These are phyloP conservation scores for Lobosporangium transversale DNA, from an alignment of 192 early-diverging fungal genomes.

Conservation along the genomic window DNA sequence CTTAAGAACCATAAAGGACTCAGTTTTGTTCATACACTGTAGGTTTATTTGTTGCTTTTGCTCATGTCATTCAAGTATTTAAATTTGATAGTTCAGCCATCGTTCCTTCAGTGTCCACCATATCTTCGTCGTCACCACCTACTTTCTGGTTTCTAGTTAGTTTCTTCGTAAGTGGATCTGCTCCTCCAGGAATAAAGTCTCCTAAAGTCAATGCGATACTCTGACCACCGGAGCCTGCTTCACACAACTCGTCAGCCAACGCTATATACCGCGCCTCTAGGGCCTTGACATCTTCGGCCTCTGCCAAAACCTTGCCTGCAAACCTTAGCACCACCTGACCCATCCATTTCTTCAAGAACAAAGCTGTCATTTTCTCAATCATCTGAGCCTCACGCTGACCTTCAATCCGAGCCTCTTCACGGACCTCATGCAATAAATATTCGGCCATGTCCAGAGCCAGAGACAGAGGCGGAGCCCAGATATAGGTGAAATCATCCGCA, in stretches of 20 bases:
- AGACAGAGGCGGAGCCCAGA: conserved; percentile 32
- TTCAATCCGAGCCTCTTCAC: conserved; percentile 35
- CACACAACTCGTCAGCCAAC: conserved; percentile 26
- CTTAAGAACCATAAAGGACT: too few species aligned
- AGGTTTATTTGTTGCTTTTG: too few species aligned
- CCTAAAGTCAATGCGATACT: conserved; percentile 25
- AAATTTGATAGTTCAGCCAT: too few species aligned
- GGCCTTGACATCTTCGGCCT: conserved; percentile 12
- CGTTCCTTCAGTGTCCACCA: too few species aligned
- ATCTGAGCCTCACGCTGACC: conserved; percentile 36
- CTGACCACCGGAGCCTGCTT: conserved; percentile 49
- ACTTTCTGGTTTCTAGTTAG: too few species aligned
- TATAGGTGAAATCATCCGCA: conserved; percentile 5
- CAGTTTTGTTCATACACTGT: too few species aligned
- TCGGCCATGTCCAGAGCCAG: conserved; percentile 39
- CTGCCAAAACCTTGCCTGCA: conserved; percentile 22
- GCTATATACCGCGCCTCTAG: conserved; percentile 14
- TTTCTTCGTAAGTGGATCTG: too few species aligned
- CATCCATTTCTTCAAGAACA: conserved; percentile 29
- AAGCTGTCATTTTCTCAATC: conserved; percentile 26
- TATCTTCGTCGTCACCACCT: too few species aligned
- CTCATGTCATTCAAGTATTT: too few species aligned
- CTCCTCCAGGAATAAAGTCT: conserved; percentile 43
- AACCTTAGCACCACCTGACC: background rate
- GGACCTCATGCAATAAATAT: conserved; percentile 32